Conservation (phyloP, 2,329 filamentous ascomycete species). For the Knoxdaviesia proteae region DNA sequence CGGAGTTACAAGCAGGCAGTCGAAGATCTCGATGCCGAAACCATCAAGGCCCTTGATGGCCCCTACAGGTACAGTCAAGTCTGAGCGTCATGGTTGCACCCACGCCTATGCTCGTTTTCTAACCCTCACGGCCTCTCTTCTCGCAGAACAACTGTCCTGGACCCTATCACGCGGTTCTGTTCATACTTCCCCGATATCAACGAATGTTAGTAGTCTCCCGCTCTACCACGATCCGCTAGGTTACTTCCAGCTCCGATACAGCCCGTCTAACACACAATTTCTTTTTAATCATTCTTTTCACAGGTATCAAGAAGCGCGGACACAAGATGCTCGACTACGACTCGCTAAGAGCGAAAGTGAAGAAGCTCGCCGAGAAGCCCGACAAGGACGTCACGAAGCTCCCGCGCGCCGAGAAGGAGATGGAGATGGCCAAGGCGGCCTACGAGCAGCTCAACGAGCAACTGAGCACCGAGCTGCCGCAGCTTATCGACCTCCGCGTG, state of each 20-base stretch:
- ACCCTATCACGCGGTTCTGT: constrained; percentile 90
- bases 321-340: constrained; percentile 99
- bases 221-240: background rate
- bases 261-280: too few relatives aligned
- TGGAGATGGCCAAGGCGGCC: constrained; percentile 76
- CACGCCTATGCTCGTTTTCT: constrained; percentile 1
- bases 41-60: constrained; percentile 92
- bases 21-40: constrained; percentile 91
- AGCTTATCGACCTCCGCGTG: constrained; percentile 88
- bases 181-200: constrained; percentile 98
- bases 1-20: constrained; percentile 97
- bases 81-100: background rate
- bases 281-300: background rate
- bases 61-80: constrained; percentile 49
- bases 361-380: constrained; percentile 91
- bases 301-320: constrained; percentile 89
- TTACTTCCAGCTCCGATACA: background rate
- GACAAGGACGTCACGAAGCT: constrained; percentile 97
- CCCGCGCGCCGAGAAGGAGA: constrained; percentile 86
- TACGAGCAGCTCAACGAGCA: constrained; percentile 98
- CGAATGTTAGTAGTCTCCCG: constrained; percentile 42
- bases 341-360: constrained; percentile 83
- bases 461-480: constrained; percentile 75
- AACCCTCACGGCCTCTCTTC: constrained; percentile 5
- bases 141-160: constrained; percentile 64